Percentiles rank a stretch among this genome's conserved stretches.
Evolutionary conservation across 2,329 filamentous ascomycete genomes (phyloP).

Genomic region (Xylaria sp.): DNA sequence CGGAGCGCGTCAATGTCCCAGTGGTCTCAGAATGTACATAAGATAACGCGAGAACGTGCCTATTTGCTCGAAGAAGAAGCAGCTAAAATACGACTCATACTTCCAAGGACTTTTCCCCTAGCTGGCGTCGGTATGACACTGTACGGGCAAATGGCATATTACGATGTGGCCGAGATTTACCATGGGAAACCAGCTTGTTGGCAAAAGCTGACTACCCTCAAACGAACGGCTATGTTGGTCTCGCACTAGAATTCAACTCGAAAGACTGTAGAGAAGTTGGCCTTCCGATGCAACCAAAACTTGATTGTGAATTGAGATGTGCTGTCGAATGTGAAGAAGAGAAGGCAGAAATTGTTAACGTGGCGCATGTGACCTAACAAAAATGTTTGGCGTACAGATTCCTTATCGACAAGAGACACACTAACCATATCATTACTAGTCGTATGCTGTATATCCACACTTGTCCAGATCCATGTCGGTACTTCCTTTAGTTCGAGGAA

Average conservation of each 20-base stretch:
- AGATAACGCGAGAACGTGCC: neutral
- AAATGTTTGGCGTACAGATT: neutral
- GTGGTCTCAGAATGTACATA: neutral
- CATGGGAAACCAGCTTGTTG: constrained; percentile 51
- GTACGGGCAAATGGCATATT: neutral
- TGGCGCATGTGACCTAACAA: constrained; percentile 4
- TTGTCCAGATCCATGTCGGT: neutral
- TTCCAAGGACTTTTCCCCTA: neutral
- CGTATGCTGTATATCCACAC: neutral
- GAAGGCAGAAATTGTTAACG: neutral
- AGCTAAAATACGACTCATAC: neutral
- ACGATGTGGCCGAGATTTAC: constrained; percentile 51
- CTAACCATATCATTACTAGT: constrained; percentile 8
- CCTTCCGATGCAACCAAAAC: constrained; percentile 46
- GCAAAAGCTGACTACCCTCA: constrained; percentile 49
- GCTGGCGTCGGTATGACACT: neutral
- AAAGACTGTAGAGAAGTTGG: constrained; percentile 42
- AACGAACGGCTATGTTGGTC: constrained; percentile 51
- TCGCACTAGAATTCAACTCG: constrained; percentile 49
- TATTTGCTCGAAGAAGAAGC: neutral
- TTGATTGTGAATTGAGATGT: constrained; percentile 46
- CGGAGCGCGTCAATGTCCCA: neutral
- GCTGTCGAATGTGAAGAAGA: constrained; percentile 51
- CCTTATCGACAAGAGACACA: constrained; percentile 31
- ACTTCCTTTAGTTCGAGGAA: neutral